phyloP scores from a whole-genome alignment of 805 yeast genomes.

The Saturnispora kantuleensis region DNA sequence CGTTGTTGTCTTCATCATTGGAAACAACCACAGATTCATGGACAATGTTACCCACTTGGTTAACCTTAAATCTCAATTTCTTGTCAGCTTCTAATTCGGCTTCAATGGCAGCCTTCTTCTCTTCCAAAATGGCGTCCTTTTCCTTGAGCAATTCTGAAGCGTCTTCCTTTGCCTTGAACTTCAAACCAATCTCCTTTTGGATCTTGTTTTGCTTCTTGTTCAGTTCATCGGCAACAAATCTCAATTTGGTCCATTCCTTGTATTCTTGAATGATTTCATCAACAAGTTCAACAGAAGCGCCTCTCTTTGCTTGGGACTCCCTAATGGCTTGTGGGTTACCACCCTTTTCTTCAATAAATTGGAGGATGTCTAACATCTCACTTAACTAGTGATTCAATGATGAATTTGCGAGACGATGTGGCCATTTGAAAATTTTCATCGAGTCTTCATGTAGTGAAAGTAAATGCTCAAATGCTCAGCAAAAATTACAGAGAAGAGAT shows the following conservation, averaged over 20 bases:
- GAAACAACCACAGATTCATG: conserved; percentile 87
- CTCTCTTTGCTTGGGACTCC: conserved; percentile 87
- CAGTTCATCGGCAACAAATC: conserved; percentile 81
- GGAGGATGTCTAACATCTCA: conserved; percentile 80
- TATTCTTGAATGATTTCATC: conserved; percentile 91
- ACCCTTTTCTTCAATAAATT: conserved; percentile 92
- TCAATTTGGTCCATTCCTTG: conserved; percentile 83
- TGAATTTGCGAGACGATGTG: background rate
- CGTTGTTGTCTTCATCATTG: conserved; percentile 84
- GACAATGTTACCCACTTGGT: conserved; percentile 86
- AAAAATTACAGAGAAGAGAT: background rate
- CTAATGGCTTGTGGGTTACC: conserved; percentile 88
- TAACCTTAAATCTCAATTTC: conserved; percentile 68
- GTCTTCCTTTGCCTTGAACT: conserved; percentile 92
- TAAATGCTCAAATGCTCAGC: background rate
- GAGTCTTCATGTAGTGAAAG: background rate
- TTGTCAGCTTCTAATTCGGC: conserved; percentile 75
- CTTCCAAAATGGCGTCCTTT: conserved; percentile 64
- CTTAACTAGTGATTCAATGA: background rate
- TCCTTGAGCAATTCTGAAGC: conserved; percentile 73
- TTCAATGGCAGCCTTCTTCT: conserved; percentile 57
- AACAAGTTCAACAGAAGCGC: conserved; percentile 87
- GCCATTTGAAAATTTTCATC: too few relatives aligned
- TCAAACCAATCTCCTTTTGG: conserved; percentile 88
- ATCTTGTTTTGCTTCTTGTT: conserved; percentile 83